phyloP scores from a whole-genome alignment of 2,329 filamentous ascomycete genomes.

The Pseudocercospora eumusae region DNA sequence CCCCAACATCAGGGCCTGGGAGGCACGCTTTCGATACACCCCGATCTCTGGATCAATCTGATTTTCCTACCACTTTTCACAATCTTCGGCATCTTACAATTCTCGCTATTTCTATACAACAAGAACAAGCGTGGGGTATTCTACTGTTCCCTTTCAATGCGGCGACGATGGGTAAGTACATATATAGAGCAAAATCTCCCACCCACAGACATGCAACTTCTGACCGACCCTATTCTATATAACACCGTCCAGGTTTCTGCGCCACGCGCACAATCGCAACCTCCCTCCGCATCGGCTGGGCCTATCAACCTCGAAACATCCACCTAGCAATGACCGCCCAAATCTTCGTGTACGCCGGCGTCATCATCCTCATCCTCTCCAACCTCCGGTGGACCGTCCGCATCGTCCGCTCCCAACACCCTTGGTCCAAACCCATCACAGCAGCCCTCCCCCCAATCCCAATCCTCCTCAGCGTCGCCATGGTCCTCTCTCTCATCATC shows the following conservation, averaged over 20 bases:
- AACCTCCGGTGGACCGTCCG: slow-evolving; percentile 78
- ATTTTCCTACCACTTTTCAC: slow-evolving; percentile 64
- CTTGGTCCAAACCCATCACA: slow-evolving; percentile 63
- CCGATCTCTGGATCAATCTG: slow-evolving; percentile 66
- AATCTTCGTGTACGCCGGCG: slow-evolving; percentile 72
- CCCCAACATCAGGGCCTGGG: slow-evolving; percentile 53
- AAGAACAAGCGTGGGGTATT: slow-evolving; percentile 50
- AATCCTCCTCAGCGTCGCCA: slow-evolving; percentile 59
- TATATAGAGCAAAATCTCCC: not conserved
- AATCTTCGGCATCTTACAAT: slow-evolving; percentile 56
- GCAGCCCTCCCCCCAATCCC: slow-evolving; percentile 59
- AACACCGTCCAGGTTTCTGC: slow-evolving; percentile 46
- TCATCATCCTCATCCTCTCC: slow-evolving; percentile 73
- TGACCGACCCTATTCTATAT: slow-evolving; percentile 44
- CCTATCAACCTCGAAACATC: slow-evolving; percentile 43
- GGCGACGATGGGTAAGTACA: slow-evolving; percentile 53
- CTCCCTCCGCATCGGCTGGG: slow-evolving; percentile 59
- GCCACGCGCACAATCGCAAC: slow-evolving; percentile 52
- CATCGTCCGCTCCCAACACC: slow-evolving; percentile 71
- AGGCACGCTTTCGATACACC: slow-evolving; percentile 55
- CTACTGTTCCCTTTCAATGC: slow-evolving; percentile 63
- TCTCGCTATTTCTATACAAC: slow-evolving; percentile 61
- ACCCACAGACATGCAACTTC: no score
- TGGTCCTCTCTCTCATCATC: slow-evolving; percentile 67
- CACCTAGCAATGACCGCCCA: slow-evolving; percentile 59